Evolutionary conservation across 2,329 filamentous ascomycete genomes (phyloP).

Genomic region (Aciculosporium take): DNA sequence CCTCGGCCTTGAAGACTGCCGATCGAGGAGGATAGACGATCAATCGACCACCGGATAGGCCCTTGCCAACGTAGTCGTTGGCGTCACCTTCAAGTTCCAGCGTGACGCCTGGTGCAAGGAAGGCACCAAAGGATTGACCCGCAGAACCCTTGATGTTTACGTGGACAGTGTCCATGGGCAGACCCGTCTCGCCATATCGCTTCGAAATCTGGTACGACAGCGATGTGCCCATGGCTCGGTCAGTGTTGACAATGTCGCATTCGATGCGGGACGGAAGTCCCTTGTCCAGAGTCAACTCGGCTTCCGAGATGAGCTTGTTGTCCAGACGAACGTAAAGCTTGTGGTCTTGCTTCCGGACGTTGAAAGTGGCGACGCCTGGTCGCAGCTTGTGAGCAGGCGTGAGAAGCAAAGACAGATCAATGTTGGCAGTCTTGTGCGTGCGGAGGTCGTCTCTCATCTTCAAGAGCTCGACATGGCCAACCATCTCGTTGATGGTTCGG

Average conservation of each 20-base stretch:
- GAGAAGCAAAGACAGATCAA: conserved; percentile 82
- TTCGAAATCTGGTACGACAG: conserved; percentile 93
- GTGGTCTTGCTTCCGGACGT: conserved; percentile 95
- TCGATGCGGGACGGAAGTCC: conserved; percentile 85
- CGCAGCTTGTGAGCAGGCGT: conserved; percentile 93
- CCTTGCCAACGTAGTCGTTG: conserved; percentile 96
- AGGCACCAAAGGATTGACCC: conserved; percentile 92
- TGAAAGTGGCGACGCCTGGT: conserved; percentile 90
- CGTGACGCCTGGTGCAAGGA: conserved; percentile 82
- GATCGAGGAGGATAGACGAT: conserved; percentile 87
- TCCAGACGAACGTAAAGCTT: conserved; percentile 83
- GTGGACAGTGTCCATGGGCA: conserved; percentile 87
- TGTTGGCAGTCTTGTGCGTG: conserved; percentile 79
- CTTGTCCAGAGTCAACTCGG: conserved; percentile 87
- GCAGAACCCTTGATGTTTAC: conserved; percentile 94
- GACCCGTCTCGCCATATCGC: conserved; percentile 74
- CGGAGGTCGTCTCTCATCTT: conserved; percentile 79
- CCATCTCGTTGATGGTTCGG: conserved; percentile 95
- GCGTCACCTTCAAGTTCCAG: conserved; percentile 89
- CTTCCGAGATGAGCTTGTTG: conserved; percentile 94
- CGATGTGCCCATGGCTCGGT: conserved; percentile 83
- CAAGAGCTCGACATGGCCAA: conserved; percentile 77
- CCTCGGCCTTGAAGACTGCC: conserved; percentile 87
- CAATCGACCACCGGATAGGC: conserved; percentile 79
- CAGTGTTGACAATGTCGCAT: conserved; percentile 92